These are phyloP conservation scores for Phoma sp. DNA, from an alignment of 2,329 filamentous ascomycete genomes.

Conservation along the genomic window DNA sequence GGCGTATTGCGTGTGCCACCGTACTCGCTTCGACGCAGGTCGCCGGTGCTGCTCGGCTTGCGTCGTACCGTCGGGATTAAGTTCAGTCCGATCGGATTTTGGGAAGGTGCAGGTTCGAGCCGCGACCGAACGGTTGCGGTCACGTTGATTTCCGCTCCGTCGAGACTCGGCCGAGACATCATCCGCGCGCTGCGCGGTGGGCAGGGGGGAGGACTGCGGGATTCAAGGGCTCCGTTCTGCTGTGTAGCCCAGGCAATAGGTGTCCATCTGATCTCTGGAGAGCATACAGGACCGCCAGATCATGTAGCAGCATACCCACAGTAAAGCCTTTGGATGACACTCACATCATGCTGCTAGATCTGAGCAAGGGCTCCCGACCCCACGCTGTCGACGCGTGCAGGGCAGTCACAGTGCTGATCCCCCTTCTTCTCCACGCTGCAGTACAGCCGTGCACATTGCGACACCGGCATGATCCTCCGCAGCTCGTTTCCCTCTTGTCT, in stretches of 20 bases:
- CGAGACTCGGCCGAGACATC: constrained; percentile 25
- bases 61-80: constrained; percentile 14
- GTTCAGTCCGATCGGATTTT: constrained; percentile 12
- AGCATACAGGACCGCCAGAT: constrained; percentile 5
- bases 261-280: constrained; percentile 7
- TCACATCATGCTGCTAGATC: constrained; percentile 16
- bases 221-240: constrained; percentile 13
- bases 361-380: constrained; percentile 22
- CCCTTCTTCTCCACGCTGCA: constrained; percentile 14
- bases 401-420: constrained; percentile 26
- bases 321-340: constrained; percentile 10
- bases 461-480: constrained; percentile 7
- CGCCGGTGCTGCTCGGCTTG: constrained; percentile 12
- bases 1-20: constrained; percentile 12
- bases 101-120: background rate
- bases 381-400: constrained; percentile 22
- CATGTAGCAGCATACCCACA: background rate
- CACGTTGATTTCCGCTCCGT: constrained; percentile 25
- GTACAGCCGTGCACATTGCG: constrained; percentile 9
- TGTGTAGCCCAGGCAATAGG: constrained; percentile 1
- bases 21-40: constrained; percentile 16
- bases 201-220: constrained; percentile 18
- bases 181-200: background rate
- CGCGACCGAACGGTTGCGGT: constrained; percentile 11
- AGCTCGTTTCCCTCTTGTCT: background rate